These are phyloP conservation scores for Datura wrightii DNA, from an alignment of 257 asterid species.

Conservation along the genomic window DNA sequence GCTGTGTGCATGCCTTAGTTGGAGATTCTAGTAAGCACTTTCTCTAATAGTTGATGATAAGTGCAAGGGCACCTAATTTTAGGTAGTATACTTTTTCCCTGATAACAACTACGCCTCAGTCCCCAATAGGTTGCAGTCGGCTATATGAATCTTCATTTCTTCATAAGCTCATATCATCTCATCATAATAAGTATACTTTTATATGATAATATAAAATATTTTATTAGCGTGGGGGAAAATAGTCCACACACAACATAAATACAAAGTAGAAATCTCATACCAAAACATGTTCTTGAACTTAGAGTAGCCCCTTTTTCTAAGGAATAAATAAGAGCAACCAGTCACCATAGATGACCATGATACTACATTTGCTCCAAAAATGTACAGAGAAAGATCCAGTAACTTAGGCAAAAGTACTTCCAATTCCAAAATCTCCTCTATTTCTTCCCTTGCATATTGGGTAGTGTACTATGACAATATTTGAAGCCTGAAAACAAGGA, in stretches of 20 bases:
- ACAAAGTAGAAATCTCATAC: conserved; percentile 4
- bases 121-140: background rate
- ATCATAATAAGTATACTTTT: background rate
- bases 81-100: background rate
- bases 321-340: background rate
- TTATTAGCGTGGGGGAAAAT: background rate
- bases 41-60: conserved; percentile 3
- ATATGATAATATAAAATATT: background rate
- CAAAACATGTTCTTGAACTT: background rate
- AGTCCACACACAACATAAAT: background rate
- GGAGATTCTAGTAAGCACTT: conserved; percentile 10
- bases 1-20: background rate
- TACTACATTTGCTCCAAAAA: conserved; percentile 25
- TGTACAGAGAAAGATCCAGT: background rate
- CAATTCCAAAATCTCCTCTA: background rate
- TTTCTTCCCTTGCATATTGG: background rate
- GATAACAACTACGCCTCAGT: background rate
- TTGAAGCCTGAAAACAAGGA: background rate
- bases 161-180: background rate
- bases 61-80: background rate
- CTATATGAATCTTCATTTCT: background rate
- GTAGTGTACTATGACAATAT: background rate
- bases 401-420: background rate
- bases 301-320: background rate
- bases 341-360: background rate